Conservation (phyloP, 2,329 filamentous ascomycete species). For the Calonectria montana region DNA sequence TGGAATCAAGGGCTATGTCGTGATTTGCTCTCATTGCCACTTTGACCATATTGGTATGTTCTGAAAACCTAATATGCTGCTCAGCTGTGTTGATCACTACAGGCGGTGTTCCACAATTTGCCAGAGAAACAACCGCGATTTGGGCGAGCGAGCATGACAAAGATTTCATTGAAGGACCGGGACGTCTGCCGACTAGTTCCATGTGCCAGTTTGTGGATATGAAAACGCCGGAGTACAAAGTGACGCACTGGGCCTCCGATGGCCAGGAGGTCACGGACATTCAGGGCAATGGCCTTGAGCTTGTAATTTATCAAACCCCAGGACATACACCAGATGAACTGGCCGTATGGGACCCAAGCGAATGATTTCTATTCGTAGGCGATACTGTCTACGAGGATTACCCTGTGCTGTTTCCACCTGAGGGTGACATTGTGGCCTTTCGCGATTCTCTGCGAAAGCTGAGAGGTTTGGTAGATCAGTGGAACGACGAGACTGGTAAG, state of each 20-base stretch:
- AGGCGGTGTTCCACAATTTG: conserved; percentile 52
- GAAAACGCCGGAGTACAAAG: conserved; percentile 51
- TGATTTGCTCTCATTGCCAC: conserved; percentile 60
- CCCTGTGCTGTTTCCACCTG: conserved; percentile 34
- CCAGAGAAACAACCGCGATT: conserved; percentile 31
- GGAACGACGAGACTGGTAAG: not conserved
- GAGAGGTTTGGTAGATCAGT: not conserved
- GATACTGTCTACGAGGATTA: conserved; percentile 57
- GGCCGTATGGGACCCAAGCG: conserved; percentile 56
- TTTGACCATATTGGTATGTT: conserved; percentile 54
- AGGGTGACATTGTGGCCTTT: conserved; percentile 9
- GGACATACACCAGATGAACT: conserved; percentile 60
- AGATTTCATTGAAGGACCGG: conserved; percentile 49
- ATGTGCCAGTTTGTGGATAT: conserved; percentile 52
- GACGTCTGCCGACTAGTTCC: conserved; percentile 52
- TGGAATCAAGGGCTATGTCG: conserved; percentile 48
- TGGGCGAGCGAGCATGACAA: conserved; percentile 49
- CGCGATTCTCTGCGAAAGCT: not conserved
- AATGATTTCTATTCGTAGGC: conserved; percentile 57
- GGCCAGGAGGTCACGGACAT: conserved; percentile 44
- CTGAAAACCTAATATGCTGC: too few relatives aligned
- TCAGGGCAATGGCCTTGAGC: conserved; percentile 40
- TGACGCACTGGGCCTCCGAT: conserved; percentile 55
- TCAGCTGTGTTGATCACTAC: not conserved
- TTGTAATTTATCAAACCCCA: conserved; percentile 57